Evolutionary conservation across 148 eudicot species (phyloP).

Genomic region (Nepenthes mirabilis): DNA sequence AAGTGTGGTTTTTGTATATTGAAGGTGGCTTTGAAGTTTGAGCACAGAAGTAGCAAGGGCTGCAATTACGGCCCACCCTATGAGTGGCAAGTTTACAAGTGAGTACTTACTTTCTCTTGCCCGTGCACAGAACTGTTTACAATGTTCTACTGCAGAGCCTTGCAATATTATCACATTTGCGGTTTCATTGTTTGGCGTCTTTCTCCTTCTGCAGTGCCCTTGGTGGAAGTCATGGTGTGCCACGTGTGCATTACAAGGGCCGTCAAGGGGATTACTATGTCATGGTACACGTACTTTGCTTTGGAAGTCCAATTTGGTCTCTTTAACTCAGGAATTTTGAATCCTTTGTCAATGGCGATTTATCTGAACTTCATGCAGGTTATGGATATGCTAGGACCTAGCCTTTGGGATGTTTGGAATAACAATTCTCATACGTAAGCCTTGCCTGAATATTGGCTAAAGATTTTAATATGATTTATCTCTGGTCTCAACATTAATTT

Average conservation of each 20-base stretch:
- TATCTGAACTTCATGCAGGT: slow-evolving; percentile 28
- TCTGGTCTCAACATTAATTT: not conserved
- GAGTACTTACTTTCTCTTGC: not conserved
- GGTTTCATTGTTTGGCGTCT: slow-evolving; percentile 2
- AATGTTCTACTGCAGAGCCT: no score
- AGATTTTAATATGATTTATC: not conserved
- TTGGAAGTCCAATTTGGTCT: not conserved
- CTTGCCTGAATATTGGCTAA: not conserved
- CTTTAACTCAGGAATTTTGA: not conserved
- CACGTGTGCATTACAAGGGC: slow-evolving; percentile 68
- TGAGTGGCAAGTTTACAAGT: slow-evolving; percentile 47
- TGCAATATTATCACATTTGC: not conserved
- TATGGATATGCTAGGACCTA: slow-evolving; percentile 82
- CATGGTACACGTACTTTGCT: slow-evolving; percentile 35
- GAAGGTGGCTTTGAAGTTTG: slow-evolving; percentile 37
- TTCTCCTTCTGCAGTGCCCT: slow-evolving; percentile 25
- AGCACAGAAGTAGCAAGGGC: slow-evolving; percentile 35
- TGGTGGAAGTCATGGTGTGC: slow-evolving; percentile 79
- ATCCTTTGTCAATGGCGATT: not conserved
- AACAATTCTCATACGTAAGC: slow-evolving; percentile 45
- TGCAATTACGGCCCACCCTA: slow-evolving; percentile 42
- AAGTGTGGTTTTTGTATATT: not conserved
- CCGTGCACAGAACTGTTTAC: not conserved
- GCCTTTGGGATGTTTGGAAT: slow-evolving; percentile 89
- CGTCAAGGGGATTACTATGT: slow-evolving; percentile 58